Evolutionary conservation across 805 yeast species (phyloP).

Genomic region (Candida arabinofermentans): DNA sequence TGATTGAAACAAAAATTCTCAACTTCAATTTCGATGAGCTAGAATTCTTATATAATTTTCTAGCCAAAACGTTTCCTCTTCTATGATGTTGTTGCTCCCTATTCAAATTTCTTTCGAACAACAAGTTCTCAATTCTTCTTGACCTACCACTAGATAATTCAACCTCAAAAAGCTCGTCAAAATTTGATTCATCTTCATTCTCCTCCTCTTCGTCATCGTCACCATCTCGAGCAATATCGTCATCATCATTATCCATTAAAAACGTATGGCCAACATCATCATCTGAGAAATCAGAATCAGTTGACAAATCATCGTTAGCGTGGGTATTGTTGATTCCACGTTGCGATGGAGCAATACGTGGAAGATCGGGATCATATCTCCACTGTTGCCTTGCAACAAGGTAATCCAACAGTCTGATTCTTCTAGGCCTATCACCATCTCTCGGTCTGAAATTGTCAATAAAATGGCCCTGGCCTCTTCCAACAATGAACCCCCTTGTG

Average conservation of each 20-base stretch:
- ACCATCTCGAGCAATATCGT: conserved; percentile 12
- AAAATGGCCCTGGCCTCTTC: conserved; percentile 13
- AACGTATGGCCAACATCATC: conserved; percentile 13
- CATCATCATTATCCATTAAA: conserved; percentile 10
- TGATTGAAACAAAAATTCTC: conserved; percentile 25
- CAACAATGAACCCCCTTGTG: conserved; percentile 17
- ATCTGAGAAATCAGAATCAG: conserved; percentile 17
- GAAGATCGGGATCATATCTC: conserved; percentile 5
- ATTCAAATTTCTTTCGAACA: conserved; percentile 23
- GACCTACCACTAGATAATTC: conserved; percentile 30
- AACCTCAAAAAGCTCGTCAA: conserved; percentile 23
- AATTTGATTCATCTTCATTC: conserved; percentile 15
- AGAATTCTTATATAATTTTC: conserved; percentile 26
- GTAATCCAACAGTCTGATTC: conserved; percentile 18
- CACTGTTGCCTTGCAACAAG: conserved; percentile 20
- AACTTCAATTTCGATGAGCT: conserved; percentile 17
- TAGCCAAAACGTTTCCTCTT: conserved; percentile 22
- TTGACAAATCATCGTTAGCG: conserved; percentile 11
- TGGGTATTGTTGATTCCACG: neutral
- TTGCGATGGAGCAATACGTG: neutral
- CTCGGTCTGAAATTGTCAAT: conserved; percentile 13
- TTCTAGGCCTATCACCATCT: conserved; percentile 17
- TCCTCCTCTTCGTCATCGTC: conserved; percentile 20
- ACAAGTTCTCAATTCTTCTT: conserved; percentile 26
- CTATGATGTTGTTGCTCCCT: conserved; percentile 27